These are phyloP conservation scores for Teratosphaeria destructans DNA, from an alignment of 2,329 filamentous ascomycete species.

Conservation along the genomic window DNA sequence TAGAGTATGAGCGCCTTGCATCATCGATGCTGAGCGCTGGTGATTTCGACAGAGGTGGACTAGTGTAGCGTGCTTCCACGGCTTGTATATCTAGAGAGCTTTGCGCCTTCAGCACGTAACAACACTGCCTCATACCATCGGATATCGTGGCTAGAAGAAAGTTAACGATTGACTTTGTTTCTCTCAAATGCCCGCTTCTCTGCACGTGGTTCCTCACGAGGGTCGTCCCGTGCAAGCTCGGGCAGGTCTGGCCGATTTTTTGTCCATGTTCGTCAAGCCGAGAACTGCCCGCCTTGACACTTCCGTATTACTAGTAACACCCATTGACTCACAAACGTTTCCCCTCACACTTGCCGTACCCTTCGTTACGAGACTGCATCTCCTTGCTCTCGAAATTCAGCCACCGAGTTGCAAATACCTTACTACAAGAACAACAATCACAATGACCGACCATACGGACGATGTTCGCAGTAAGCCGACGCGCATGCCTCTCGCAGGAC, in stretches of 20 bases:
- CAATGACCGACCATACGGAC: background rate
- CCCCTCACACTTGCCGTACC: background rate
- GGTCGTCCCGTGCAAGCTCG: background rate
- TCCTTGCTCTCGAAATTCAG: background rate
- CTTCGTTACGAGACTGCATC: background rate
- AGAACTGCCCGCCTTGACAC: background rate
- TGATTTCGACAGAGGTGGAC: background rate
- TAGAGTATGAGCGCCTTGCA: background rate
- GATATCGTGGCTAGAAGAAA: background rate
- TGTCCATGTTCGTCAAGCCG: background rate
- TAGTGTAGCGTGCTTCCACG: no score
- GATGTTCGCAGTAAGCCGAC: background rate
- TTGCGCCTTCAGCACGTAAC: background rate
- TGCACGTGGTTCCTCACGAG: background rate
- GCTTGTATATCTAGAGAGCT: no score
- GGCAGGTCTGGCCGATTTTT: background rate
- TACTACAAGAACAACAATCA: background rate
- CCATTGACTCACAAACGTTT: background rate
- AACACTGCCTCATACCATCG: background rate
- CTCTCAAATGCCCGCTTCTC: background rate
- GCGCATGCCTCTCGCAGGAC: background rate
- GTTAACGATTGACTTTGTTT: background rate
- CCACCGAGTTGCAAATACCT: background rate
- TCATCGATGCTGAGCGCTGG: background rate
- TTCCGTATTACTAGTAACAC: background rate